Percentiles rank a stretch among this genome's conserved stretches.
Conservation (phyloP, 2,329 filamentous ascomycete genomes). For the Didymella exigua region DNA sequence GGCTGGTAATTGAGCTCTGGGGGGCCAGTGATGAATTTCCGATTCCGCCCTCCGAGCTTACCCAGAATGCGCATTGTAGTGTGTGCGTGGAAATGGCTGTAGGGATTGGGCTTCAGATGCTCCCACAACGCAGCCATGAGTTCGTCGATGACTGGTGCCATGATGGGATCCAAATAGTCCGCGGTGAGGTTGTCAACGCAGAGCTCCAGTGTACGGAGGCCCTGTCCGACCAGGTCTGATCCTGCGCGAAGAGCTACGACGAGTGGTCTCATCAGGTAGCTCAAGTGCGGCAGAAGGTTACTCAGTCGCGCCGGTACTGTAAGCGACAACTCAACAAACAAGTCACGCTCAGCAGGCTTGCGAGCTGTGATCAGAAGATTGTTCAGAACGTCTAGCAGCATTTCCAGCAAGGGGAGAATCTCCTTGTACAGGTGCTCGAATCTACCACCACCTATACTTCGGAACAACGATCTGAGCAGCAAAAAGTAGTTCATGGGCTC, state of each 20-base stretch:
- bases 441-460: slow-evolving; percentile 94
- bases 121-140: slow-evolving; percentile 98
- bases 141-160: slow-evolving; percentile 98
- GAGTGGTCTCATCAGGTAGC: slow-evolving; percentile 93
- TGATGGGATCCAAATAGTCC: slow-evolving; percentile 97
- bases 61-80: slow-evolving; percentile 97
- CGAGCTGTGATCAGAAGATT: slow-evolving; percentile 88
- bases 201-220: slow-evolving; percentile 87
- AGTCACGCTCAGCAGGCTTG: slow-evolving; percentile 86
- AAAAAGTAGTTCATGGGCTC: slow-evolving; percentile 99
- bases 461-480: slow-evolving; percentile 86
- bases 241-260: slow-evolving; percentile 94
- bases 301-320: slow-evolving; percentile 94
- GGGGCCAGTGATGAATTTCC: slow-evolving; percentile 92
- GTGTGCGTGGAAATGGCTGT: slow-evolving; percentile 96
- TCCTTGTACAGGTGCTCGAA: slow-evolving; percentile 99
- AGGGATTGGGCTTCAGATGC: slow-evolving; percentile 89
- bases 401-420: slow-evolving; percentile 92
- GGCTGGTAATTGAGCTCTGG: slow-evolving; percentile 81
- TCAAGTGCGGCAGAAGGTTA: slow-evolving; percentile 92
- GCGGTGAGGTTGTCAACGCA: slow-evolving; percentile 98
- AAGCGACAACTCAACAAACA: slow-evolving; percentile 95
- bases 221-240: slow-evolving; percentile 92
- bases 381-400: slow-evolving; percentile 96
- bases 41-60: slow-evolving; percentile 92